A percentile compares a stretch with the other conserved stretches of the same genome.
phyloP scores from a whole-genome alignment of 306 rosid species.

The Castanea crenata region DNA sequence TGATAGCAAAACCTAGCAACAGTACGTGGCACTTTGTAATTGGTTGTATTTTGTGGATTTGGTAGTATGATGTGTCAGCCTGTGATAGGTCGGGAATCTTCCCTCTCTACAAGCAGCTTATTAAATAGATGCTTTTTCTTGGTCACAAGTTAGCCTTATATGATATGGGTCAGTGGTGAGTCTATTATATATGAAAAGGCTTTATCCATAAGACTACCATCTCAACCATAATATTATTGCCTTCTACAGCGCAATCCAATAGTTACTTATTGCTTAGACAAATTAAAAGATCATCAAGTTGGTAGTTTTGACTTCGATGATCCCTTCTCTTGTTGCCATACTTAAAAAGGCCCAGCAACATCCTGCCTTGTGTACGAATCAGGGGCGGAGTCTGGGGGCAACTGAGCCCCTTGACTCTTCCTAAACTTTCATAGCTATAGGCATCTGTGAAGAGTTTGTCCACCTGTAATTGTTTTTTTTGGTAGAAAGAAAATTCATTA shows the following conservation, averaged over 20 bases:
- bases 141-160: slow-evolving; percentile 7
- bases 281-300: neutral
- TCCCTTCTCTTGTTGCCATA: slow-evolving; percentile 18
- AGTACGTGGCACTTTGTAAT: too few species aligned
- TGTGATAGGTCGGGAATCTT: too few species aligned
- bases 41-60: too few species aligned
- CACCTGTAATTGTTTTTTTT: too few species aligned
- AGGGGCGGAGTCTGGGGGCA: too few species aligned
- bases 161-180: slow-evolving; percentile 18
- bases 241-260: slow-evolving; percentile 7
- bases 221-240: neutral
- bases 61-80: too few species aligned
- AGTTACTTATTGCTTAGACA: neutral
- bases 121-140: neutral
- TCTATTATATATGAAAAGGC: slow-evolving; percentile 23
- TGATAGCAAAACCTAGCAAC: too few species aligned
- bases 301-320: slow-evolving; percentile 12
- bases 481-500: too few species aligned
- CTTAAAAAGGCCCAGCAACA: slow-evolving; percentile 24
- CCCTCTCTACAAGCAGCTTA: too few species aligned
- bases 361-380: neutral
- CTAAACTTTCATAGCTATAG: too few species aligned
- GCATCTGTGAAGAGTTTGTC: too few species aligned
- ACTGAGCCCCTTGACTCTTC: too few species aligned
- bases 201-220: neutral